These are phyloP conservation scores for Mycena belliarum DNA, from an alignment of 768 basidiomycete genomes.

Conservation along the genomic window DNA sequence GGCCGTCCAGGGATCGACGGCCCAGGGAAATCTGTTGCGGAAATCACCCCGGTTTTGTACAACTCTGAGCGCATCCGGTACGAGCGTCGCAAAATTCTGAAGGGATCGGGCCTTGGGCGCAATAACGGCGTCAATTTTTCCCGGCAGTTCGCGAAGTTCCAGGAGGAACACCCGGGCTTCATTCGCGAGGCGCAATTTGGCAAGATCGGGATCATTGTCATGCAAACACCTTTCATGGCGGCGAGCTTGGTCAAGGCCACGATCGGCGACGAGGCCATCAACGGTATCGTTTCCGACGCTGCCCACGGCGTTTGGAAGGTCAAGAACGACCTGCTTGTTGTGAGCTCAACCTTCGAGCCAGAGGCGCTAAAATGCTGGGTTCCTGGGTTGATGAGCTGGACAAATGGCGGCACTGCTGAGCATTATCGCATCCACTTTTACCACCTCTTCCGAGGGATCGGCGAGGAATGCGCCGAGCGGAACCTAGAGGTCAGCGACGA, in stretches of 20 bases:
- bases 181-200: neutral
- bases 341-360: neutral
- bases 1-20: neutral
- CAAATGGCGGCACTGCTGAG: neutral
- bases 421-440: neutral
- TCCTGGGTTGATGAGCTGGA: neutral
- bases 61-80: neutral
- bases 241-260: neutral
- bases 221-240: slow-evolving; percentile 2
- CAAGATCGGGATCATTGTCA: neutral
- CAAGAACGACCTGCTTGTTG: neutral
- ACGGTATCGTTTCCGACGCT: neutral
- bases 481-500: neutral
- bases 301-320: neutral
- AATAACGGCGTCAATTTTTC: neutral
- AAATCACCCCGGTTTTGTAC: neutral
- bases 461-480: neutral
- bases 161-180: neutral
- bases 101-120: neutral
- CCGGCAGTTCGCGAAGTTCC: neutral
- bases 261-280: neutral
- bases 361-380: neutral
- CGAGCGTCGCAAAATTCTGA: neutral
- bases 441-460: neutral
- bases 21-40: neutral